Base-by-base conservation (phyloP, 1,284 basidiomycete genomes). In the Leucocoprinus gongylophorus region DNA sequence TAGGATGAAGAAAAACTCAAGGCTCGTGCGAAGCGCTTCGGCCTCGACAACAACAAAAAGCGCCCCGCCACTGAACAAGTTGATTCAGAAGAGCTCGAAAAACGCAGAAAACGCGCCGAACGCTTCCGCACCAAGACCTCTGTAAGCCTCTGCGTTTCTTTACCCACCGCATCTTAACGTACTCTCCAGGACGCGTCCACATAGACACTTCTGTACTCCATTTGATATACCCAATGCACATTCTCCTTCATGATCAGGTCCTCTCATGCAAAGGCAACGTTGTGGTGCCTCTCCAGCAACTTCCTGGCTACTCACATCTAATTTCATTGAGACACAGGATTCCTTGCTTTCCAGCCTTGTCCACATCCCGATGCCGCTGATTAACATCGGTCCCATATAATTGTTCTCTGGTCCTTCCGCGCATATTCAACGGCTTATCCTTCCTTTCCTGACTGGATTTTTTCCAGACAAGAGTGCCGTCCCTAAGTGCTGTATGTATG, bases 341-440 rank as follows among this genome's bases (percentile, higher is more conserved):
- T 67, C 51, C 69, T 81, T 56, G 71, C 73, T 7, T 80, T 85
- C 57, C 82, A 85, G 57, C 83, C 83, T 3, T 83, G 79, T 58
- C 67, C 70, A 12, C 64, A 74, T 37, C 73, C 74, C 51, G 71
- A 74, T 43, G 62, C 65, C 38, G 67, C 55, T 5, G 61, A 78
- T 35, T 69, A 81, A 54, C 69, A 77, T 53, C 84, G 81, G 82
- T 60, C 67, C 45, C 59, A 83, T n/a, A 61, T 66, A 7, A 72
- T 71, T 29, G 79, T 81, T 10, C 67, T 61, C 3, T 85, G 83
- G 83, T 63, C 66, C 8, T 84, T 82, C 58, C 75, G 74, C 48
- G 79, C 35, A 66, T 85, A 37, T 79, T 83, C 55, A 83, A 85
- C 59, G 82, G 82, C 83, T 54, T 51, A 62, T 55, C 3, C 54